Percentiles rank a stretch among this genome's conserved stretches.
phyloP scores from a whole-genome alignment of 306 rosid genomes.

The Rubus idaeus region DNA sequence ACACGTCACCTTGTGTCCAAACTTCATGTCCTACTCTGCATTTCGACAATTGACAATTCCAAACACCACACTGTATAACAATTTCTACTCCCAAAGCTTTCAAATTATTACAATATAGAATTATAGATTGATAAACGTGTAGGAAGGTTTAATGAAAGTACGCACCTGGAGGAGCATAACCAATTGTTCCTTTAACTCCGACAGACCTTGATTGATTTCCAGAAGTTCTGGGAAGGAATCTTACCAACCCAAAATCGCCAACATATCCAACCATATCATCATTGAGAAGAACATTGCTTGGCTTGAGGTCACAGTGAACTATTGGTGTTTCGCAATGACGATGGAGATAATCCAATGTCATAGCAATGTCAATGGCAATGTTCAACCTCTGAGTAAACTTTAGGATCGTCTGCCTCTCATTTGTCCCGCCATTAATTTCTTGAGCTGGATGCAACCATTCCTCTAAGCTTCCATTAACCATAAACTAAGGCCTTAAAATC shows the following conservation, averaged over 20 bases:
- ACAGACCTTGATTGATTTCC: conserved; percentile 5
- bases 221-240: conserved; percentile 6
- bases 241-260: conserved; percentile 39
- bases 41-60: not conserved
- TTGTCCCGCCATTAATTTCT: not conserved
- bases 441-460: conserved; percentile 31
- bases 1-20: conserved; percentile 29
- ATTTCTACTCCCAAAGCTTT: too few relatives aligned
- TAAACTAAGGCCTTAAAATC: conserved; percentile 43
- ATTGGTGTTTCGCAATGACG: conserved; percentile 26
- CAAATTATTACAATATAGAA: not conserved
- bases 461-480: conserved; percentile 33
- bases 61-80: not conserved
- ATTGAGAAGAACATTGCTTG: not conserved
- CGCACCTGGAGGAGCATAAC: conserved; percentile 36
- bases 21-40: conserved; percentile 29
- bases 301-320: conserved; percentile 37
- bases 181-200: conserved; percentile 28
- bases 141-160: too few relatives aligned
- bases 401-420: conserved; percentile 6
- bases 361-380: conserved; percentile 32
- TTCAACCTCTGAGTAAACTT: conserved; percentile 28
- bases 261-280: conserved; percentile 35
- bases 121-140: too few relatives aligned
- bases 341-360: conserved; percentile 39